A percentile compares a stretch with the other conserved stretches of the same genome.
phyloP scores from a whole-genome alignment of 441 rosid species.

The Sinapis alba region DNA sequence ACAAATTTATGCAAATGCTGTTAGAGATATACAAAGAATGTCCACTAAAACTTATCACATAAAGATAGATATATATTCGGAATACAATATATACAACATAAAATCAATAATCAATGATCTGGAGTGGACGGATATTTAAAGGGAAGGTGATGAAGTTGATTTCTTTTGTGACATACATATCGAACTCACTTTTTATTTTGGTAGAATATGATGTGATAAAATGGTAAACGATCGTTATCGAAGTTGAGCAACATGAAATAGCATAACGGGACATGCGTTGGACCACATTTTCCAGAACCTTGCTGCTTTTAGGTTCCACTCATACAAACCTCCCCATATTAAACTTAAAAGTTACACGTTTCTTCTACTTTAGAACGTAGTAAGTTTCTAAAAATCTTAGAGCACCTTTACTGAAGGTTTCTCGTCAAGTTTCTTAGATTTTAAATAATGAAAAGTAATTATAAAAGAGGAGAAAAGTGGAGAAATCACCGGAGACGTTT shows the following conservation, averaged over 20 bases:
- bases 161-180: background rate
- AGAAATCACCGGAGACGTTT: no score
- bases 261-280: constrained; percentile 28
- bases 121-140: background rate
- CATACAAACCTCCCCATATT: constrained; percentile 16
- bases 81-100: background rate
- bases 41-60: background rate
- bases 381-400: background rate
- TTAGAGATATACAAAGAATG: background rate
- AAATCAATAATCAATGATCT: background rate
- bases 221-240: constrained; percentile 8
- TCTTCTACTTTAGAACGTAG: constrained; percentile 9
- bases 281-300: constrained; percentile 24
- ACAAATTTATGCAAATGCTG: background rate
- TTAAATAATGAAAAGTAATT: no score
- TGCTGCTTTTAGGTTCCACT: constrained; percentile 30
- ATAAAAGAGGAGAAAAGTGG: no score
- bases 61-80: background rate
- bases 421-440: no score
- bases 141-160: constrained; percentile 14
- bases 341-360: constrained; percentile 20
- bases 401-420: no score
- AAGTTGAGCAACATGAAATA: constrained; percentile 20
- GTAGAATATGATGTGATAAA: background rate
- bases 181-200: background rate